A percentile compares a stretch with the other conserved stretches of the same genome.
These are phyloP conservation scores for Calonectria henricotiae DNA, from an alignment of 2,329 filamentous ascomycete species.

Conservation along the genomic window DNA sequence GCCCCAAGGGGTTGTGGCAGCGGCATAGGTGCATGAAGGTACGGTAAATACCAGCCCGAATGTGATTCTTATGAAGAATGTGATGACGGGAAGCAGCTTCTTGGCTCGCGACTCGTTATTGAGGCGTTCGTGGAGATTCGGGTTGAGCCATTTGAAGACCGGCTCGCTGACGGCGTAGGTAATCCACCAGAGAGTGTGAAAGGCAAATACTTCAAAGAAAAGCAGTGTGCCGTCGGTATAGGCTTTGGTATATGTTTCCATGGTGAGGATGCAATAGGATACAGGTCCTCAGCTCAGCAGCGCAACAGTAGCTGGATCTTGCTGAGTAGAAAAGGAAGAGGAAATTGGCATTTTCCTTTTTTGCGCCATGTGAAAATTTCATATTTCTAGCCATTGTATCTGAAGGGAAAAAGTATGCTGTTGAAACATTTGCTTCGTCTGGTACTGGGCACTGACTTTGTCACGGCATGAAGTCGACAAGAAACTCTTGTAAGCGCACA, in stretches of 20 bases:
- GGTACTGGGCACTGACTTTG: neutral
- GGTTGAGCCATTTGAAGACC: conserved; percentile 36
- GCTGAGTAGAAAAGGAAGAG: neutral
- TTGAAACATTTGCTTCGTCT: neutral
- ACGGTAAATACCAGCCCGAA: conserved; percentile 38
- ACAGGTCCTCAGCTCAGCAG: neutral
- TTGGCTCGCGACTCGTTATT: conserved; percentile 34
- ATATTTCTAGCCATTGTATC: neutral
- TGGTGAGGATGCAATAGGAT: neutral
- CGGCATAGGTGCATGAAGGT: conserved; percentile 39
- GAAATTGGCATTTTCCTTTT: neutral
- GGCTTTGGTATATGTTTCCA: conserved; percentile 3
- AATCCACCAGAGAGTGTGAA: conserved; percentile 46
- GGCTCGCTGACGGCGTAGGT: conserved; percentile 36
- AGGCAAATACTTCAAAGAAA: conserved; percentile 43
- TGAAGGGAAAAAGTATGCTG: neutral
- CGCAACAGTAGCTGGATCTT: neutral
- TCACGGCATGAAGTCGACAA: neutral
- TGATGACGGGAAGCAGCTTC: conserved; percentile 42
- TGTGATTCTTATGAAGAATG: conserved; percentile 42
- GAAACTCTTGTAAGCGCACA: neutral
- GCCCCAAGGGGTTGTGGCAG: conserved; percentile 46
- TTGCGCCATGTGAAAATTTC: neutral
- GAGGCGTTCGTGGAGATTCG: conserved; percentile 39
- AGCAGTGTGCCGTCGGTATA: conserved; percentile 36